Conservation (phyloP, 129 eudicot species). For the Erigeron canadensis region DNA sequence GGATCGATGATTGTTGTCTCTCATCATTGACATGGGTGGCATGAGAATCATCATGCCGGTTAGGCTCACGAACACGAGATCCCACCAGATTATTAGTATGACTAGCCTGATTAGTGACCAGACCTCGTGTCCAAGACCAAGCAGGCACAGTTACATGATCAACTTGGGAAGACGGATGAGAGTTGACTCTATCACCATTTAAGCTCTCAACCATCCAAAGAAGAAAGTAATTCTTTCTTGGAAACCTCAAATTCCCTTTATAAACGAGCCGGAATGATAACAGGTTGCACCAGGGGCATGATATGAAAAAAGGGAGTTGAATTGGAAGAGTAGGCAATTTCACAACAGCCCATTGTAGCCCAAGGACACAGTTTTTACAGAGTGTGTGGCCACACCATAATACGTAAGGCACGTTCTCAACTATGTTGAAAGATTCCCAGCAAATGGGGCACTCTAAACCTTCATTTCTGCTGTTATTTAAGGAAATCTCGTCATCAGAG, state of each 20-base stretch:
- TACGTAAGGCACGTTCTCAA: slow-evolving; percentile 54
- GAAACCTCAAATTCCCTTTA: slow-evolving; percentile 47
- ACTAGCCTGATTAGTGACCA: slow-evolving; percentile 25
- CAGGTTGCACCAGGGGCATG: slow-evolving; percentile 63
- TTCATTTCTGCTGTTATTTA: slow-evolving; percentile 49
- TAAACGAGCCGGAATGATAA: slow-evolving; percentile 46
- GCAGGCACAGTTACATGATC: slow-evolving; percentile 29
- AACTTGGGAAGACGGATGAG: slow-evolving; percentile 37
- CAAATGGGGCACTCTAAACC: slow-evolving; percentile 62
- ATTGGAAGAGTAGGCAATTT: slow-evolving; percentile 56
- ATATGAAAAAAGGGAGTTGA: slow-evolving; percentile 54
- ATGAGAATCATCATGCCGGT: slow-evolving; percentile 10
- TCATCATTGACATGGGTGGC: slow-evolving; percentile 31
- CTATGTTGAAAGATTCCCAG: slow-evolving; percentile 64
- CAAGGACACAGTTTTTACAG: slow-evolving; percentile 58
- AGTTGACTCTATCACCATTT: slow-evolving; percentile 50
- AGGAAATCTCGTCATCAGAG: slow-evolving; percentile 57
- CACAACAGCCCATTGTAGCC: slow-evolving; percentile 57
- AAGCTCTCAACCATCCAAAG: slow-evolving; percentile 71
- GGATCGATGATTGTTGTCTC: slow-evolving; percentile 41
- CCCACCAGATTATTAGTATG: slow-evolving; percentile 9
- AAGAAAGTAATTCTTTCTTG: slow-evolving; percentile 53
- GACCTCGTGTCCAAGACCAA: slow-evolving; percentile 34
- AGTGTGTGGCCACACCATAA: slow-evolving; percentile 64
- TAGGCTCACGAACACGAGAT: slow-evolving; percentile 27